These are phyloP conservation scores for Groenewaldozyma auringiensis DNA, from an alignment of 1,139 yeast species.

Conservation along the genomic window DNA sequence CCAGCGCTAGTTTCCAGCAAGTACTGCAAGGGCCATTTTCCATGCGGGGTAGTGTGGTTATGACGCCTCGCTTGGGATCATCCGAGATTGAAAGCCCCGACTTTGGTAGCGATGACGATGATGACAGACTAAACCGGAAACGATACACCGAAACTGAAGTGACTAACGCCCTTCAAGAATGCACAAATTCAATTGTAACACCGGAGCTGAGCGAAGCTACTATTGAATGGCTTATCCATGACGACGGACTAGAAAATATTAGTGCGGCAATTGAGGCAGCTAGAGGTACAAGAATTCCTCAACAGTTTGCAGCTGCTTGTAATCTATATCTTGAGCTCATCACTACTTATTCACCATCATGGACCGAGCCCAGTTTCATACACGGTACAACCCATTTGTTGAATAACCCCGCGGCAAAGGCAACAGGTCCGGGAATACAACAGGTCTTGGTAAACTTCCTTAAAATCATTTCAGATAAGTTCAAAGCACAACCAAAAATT, in stretches of 20 bases:
- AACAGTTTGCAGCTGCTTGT: constrained; percentile 1
- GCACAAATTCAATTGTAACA: not conserved
- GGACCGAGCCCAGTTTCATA: not conserved
- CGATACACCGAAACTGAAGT: not conserved
- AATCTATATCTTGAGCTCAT: not conserved
- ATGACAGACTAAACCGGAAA: too few relatives aligned
- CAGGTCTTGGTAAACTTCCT: not conserved
- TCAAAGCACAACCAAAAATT: not conserved
- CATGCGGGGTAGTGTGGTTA: too few relatives aligned
- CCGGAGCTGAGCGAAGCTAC: not conserved
- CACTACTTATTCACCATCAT: not conserved
- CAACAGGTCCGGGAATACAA: not conserved
- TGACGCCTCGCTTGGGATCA: too few relatives aligned
- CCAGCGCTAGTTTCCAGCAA: not conserved
- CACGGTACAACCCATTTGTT: not conserved
- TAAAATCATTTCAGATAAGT: not conserved
- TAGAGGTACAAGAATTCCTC: not conserved
- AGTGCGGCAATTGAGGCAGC: not conserved
- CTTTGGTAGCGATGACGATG: too few relatives aligned
- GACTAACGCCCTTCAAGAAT: not conserved
- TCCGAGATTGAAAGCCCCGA: too few relatives aligned
- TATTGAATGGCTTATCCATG: not conserved
- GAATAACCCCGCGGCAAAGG: not conserved
- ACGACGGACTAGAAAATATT: not conserved
- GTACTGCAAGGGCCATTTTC: not conserved